Base-by-base conservation (phyloP, 1,139 yeast species). In the Pichia sp. region DNA sequence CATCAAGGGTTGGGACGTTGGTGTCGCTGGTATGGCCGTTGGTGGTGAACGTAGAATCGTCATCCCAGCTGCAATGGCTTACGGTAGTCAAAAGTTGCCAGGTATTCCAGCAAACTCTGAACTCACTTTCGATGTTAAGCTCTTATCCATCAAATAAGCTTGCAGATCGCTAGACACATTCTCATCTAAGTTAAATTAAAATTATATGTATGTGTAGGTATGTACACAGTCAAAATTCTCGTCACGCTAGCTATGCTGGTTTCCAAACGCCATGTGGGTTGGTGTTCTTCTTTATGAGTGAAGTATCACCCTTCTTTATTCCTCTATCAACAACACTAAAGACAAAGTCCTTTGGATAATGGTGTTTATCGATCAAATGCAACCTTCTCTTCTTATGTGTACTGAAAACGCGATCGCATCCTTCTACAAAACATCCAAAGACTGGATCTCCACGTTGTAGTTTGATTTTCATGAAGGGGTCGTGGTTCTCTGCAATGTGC, bases 1-100 rank as follows among this genome's bases (percentile, higher is more conserved):
- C 56, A 93, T 93, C 70, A 86, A 85, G 65, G 98, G 97, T 47
- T 91, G 95, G 82, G 99, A 91, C 61, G 73, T 88, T 55, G 98
- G 98, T 71, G 94, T 91, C 53, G 86, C 88, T 40, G 98, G 98
- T 61, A 88, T 93, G 97, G 78, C 94, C 44, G 94, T 86, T 59
- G 96, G 96, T 54, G 98, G 98, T 58, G 98, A 93, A 73, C 87
- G 99, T 74, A 81, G 98, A 70, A 87, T 93, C 48, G 73, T 86
- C 46, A 85, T 93, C 51, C 99, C 99, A 51, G 80, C 98, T 41
- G 76, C 91, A 58, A 84, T 85, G 79, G 98, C 96, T 40, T 91
- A 91, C 66, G 98, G 98, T 47, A 82, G 83, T 57, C 84, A 85
- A 69, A 76, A 84, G 46, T 72, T 91, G 50, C 97, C 98, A 54